phyloP scores from a whole-genome alignment of 176 grass and related monocot species.

The Oryza rufipogon region DNA sequence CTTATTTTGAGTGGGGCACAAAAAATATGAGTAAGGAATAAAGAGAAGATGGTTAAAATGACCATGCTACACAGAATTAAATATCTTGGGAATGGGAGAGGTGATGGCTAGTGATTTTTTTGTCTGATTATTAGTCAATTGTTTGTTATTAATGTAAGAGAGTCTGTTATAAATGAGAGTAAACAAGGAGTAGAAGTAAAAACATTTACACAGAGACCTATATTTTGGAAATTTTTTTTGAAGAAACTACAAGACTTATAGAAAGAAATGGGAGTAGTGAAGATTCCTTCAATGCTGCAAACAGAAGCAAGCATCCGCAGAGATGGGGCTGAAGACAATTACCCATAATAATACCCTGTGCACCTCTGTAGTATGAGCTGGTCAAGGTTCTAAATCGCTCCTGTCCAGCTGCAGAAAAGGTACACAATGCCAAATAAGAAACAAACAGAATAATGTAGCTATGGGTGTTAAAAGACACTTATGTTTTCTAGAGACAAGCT shows the following conservation, averaged over 20 bases:
- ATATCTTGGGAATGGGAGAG: neutral
- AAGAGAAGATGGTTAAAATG: neutral
- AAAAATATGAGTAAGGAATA: neutral
- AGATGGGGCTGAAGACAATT: slow-evolving; percentile 21
- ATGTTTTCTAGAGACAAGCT: neutral
- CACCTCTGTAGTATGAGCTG: slow-evolving; percentile 96
- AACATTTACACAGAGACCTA: no score
- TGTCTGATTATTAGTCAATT: neutral
- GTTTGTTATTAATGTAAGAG: neutral
- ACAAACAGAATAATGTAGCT: neutral
- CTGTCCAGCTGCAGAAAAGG: slow-evolving; percentile 75
- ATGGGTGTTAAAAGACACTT: neutral
- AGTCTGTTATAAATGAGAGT: neutral
- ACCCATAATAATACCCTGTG: slow-evolving; percentile 95
- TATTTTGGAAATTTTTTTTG: no score
- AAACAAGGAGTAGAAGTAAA: no score
- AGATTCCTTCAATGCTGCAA: neutral
- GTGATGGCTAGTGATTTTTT: neutral
- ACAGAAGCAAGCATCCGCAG: neutral
- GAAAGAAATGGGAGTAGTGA: neutral
- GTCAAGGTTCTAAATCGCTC: slow-evolving; percentile 91
- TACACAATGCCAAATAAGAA: neutral
- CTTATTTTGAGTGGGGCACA: neutral
- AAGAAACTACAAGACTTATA: neutral
- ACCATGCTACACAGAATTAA: neutral